Conservation (phyloP, 1,284 basidiomycete species). For the Cryptococcus wingfieldii region DNA sequence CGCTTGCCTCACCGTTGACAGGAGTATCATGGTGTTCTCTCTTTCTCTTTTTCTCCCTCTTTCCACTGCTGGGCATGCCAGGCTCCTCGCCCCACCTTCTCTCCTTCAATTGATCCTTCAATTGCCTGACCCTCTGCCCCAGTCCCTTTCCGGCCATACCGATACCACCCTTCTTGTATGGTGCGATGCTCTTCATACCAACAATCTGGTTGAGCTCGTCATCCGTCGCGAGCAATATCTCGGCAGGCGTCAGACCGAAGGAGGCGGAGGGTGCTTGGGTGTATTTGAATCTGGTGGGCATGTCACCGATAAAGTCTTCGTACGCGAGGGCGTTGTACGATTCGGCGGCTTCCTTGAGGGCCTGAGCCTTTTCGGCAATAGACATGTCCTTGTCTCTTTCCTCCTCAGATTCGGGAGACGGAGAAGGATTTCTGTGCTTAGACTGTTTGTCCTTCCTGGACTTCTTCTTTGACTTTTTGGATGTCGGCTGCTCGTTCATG, state of each 20-base stretch:
- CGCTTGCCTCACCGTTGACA: slow-evolving; percentile 4
- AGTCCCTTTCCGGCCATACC: slow-evolving; percentile 60
- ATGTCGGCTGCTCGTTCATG: slow-evolving; percentile 35
- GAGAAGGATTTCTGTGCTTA: slow-evolving; percentile 43
- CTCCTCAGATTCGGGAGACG: slow-evolving; percentile 10
- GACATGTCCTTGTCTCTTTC: slow-evolving; percentile 54
- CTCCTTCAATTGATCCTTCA: slow-evolving; percentile 59
- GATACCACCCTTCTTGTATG: slow-evolving; percentile 63
- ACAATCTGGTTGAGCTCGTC: slow-evolving; percentile 88
- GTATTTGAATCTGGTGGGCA: slow-evolving; percentile 94
- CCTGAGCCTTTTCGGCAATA: slow-evolving; percentile 74
- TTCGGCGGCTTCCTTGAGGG: slow-evolving; percentile 81
- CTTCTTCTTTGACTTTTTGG: slow-evolving; percentile 55
- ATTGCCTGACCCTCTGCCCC: slow-evolving; percentile 65
- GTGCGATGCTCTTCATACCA: slow-evolving; percentile 82
- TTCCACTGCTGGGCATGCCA: slow-evolving; percentile 11
- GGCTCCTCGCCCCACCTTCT: slow-evolving; percentile 52
- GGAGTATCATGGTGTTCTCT: slow-evolving; percentile 35
- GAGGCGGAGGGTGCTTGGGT: slow-evolving; percentile 62
- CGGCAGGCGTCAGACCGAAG: slow-evolving; percentile 74
- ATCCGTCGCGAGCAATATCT: slow-evolving; percentile 90
- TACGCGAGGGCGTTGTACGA: slow-evolving; percentile 87
- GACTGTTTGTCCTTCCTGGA: slow-evolving; percentile 55
- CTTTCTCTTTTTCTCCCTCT: slow-evolving; percentile 51
- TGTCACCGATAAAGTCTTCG: slow-evolving; percentile 88